A percentile compares a stretch with the other conserved stretches of the same genome.
These are phyloP conservation scores for Picochlorum sp. DNA, from an alignment of 139 green algal genomes.

Conservation along the genomic window DNA sequence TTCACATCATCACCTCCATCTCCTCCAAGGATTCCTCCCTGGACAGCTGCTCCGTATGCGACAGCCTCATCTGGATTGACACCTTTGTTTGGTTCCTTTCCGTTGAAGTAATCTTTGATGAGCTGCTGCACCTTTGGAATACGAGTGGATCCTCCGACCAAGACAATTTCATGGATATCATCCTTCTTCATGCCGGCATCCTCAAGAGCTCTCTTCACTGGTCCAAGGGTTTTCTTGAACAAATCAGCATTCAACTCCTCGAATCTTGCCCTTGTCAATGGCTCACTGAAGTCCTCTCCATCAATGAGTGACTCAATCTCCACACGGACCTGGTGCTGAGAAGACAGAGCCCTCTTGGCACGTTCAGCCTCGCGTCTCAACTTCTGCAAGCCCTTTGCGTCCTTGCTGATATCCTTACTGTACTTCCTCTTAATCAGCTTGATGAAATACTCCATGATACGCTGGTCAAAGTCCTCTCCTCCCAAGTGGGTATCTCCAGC, in stretches of 20 bases:
- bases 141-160: conserved; percentile 92
- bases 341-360: conserved; percentile 94
- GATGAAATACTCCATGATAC: conserved; percentile 98
- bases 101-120: conserved; percentile 82
- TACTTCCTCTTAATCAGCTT: conserved; percentile 99
- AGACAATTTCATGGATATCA: conserved; percentile 88
- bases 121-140: conserved; percentile 89
- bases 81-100: conserved; percentile 91
- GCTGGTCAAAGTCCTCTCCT: conserved; percentile 98
- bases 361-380: conserved; percentile 93
- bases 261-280: conserved; percentile 94
- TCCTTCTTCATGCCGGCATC: conserved; percentile 87
- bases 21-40: conserved; percentile 79
- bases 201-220: conserved; percentile 92
- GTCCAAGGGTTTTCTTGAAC: conserved; percentile 95
- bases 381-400: conserved; percentile 90
- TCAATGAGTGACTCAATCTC: conserved; percentile 96
- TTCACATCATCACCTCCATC: conserved; percentile 64
- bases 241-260: conserved; percentile 99
- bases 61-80: conserved; percentile 94
- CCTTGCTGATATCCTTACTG: conserved; percentile 83
- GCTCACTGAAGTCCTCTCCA: conserved; percentile 93
- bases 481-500: conserved; percentile 95
- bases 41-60: conserved; percentile 84
- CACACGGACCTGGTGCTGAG: conserved; percentile 87